A percentile compares a stretch with the other conserved stretches of the same genome.
Conservation (phyloP, 78 protist genomes). For the Paratrimastix pyriformis region DNA sequence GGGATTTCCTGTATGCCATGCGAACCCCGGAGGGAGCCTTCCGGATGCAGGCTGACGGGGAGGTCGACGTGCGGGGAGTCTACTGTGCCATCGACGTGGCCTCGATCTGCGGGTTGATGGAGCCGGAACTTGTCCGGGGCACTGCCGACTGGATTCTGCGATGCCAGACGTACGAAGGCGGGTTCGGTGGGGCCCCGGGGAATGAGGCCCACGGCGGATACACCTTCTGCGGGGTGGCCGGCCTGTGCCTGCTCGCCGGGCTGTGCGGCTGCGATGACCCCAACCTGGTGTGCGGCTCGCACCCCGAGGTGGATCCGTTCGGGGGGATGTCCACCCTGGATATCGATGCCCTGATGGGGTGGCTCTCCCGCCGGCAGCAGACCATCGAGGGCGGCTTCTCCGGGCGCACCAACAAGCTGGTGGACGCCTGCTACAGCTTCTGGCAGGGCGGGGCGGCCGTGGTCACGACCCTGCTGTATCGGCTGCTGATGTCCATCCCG, state of each 20-base stretch:
- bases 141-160: conserved; percentile 43
- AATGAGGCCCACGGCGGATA: conserved; percentile 98
- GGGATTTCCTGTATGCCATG: not conserved
- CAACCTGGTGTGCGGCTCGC: too few relatives aligned
- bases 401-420: conserved; percentile 94
- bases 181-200: conserved; percentile 74
- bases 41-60: not conserved
- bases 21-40: not conserved
- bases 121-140: conserved; percentile 30
- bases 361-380: conserved; percentile 75
- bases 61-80: conserved; percentile 8
- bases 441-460: conserved; percentile 76
- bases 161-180: conserved; percentile 93
- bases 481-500: too few relatives aligned
- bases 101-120: conserved; percentile 16
- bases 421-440: conserved; percentile 89
- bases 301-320: too few relatives aligned
- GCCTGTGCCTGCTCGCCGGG: conserved; percentile 51
- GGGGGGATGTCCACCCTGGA: conserved; percentile 39
- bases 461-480: not conserved
- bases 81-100: conserved; percentile 72
- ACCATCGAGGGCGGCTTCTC: conserved; percentile 84
- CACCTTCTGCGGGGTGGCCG: conserved; percentile 87
- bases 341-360: conserved; percentile 30
- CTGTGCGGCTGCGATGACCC: too few relatives aligned